Evolutionary conservation across 441 rosid species (phyloP).

Genomic region (Adansonia gregorii): DNA sequence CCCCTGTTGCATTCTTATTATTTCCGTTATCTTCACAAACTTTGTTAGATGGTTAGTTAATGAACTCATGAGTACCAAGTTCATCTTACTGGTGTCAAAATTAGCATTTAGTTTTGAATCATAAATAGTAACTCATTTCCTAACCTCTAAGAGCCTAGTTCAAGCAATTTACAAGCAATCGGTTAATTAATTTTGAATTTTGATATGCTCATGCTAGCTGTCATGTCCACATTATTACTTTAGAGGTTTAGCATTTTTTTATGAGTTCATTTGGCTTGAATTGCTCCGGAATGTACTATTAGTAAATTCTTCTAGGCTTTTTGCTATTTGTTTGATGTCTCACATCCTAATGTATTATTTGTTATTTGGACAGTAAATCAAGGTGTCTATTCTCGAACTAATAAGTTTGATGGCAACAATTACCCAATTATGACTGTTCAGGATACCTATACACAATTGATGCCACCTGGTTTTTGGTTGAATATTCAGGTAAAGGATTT

Average conservation of each 20-base stretch:
- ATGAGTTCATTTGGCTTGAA: not conserved
- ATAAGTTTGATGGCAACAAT: conserved; percentile 38
- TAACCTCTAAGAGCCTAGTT: not conserved
- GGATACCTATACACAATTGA: conserved; percentile 41
- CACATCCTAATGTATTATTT: conserved; percentile 21
- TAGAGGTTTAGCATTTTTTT: not conserved
- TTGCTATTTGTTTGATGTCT: not conserved
- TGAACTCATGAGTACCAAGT: not conserved
- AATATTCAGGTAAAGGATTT: conserved; percentile 72
- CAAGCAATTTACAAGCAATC: not conserved
- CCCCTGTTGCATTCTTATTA: conserved; percentile 9
- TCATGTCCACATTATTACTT: not conserved
- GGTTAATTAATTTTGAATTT: not conserved
- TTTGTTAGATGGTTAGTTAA: too few species aligned
- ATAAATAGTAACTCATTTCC: not conserved
- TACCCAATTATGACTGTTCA: conserved; percentile 50
- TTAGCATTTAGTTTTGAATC: not conserved
- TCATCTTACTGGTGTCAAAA: not conserved
- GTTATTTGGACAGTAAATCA: conserved; percentile 55
- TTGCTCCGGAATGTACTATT: not conserved
- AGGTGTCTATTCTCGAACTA: conserved; percentile 58
- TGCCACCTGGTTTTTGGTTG: conserved; percentile 67
- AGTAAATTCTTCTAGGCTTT: not conserved
- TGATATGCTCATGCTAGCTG: not conserved
- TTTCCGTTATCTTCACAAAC: not conserved